Base-by-base conservation (phyloP, 1,284 basidiomycete species). In the Prillingera fragicola region DNA sequence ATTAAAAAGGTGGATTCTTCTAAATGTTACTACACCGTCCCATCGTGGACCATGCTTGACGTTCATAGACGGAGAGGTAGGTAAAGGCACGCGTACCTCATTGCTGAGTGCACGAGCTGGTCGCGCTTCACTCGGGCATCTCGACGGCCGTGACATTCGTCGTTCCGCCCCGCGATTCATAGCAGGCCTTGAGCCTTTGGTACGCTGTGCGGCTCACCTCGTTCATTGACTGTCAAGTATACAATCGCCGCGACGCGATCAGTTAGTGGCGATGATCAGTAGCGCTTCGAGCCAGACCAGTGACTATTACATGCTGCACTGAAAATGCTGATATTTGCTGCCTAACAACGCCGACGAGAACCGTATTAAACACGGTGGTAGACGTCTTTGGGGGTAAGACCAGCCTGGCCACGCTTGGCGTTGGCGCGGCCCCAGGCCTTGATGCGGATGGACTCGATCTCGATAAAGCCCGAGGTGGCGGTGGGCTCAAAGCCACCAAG, bases 401-500 rank as follows among this genome's bases (percentile, higher is more conserved):
- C 85, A 40, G 77, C 80, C 65, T 87, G 84, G 19, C 86, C 86
- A 67, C 84, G 85, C 69, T 81, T 80, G 59, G 82, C 78, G 74
- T 60, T 60, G 38, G 56, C 57, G 38, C 59, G 53, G 26, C 74
- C 83, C 59, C 70, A 92, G 82, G 94, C 91, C 78, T 92, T 92
- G 71, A 96, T 88, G 38, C 91, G 81, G 72, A 96, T 94, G 25
- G 86, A 87, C 71, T 92, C 87, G 55, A 96, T 94, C 65, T 84
- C 82, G 72, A 95, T 94, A 78, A 96, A 95, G 9, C 90, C 90
- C 44, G 84, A 80, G 41, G 89, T 87, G 66, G 92, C 85, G 41
- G 86, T 87, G 17, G 89, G 87, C 73, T 92, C 87, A 73, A 97
- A 97, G 35, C 94, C 94, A 56, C 92, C 92, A 50, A 96, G 82